Percentiles rank a stretch among this genome's conserved stretches.
Evolutionary conservation across 768 basidiomycete genomes (phyloP).

Genomic region (Suillus ampliporus): DNA sequence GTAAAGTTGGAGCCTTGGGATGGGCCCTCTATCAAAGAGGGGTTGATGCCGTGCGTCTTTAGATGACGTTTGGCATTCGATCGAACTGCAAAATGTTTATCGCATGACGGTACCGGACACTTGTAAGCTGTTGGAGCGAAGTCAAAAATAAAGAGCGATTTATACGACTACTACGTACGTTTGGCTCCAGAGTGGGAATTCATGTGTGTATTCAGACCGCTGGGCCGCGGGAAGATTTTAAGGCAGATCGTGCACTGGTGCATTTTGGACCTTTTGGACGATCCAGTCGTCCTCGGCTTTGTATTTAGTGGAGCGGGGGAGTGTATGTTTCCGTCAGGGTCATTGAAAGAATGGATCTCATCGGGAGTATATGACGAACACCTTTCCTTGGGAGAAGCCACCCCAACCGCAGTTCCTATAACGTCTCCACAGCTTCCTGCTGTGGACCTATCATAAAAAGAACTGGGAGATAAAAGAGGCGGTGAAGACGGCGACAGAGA

Average conservation of each 20-base stretch:
- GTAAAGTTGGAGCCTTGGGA: conserved; percentile 36
- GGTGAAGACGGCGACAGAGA: conserved; percentile 12
- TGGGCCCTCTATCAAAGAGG: conserved; percentile 22
- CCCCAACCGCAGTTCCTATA: background rate
- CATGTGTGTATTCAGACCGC: conserved; percentile 58
- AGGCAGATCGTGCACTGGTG: conserved; percentile 51
- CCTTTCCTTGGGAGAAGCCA: background rate
- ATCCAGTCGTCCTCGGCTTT: conserved; percentile 2
- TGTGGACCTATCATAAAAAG: conserved; percentile 10
- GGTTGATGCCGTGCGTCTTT: conserved; percentile 69
- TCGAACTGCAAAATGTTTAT: conserved; percentile 74
- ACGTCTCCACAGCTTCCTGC: conserved; percentile 31
- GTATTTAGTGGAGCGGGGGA: background rate
- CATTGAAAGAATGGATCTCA: conserved; percentile 18
- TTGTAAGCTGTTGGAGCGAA: conserved; percentile 27
- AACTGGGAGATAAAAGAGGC: conserved; percentile 10
- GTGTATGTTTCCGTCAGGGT: conserved; percentile 6
- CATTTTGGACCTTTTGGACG: conserved; percentile 52
- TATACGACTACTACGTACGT: conserved; percentile 40
- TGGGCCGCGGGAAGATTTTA: conserved; percentile 55
- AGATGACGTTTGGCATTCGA: conserved; percentile 84
- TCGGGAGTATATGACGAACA: conserved; percentile 1
- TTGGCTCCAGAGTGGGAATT: conserved; percentile 57
- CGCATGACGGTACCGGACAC: conserved; percentile 66
- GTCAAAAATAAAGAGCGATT: conserved; percentile 2